Evolutionary conservation across 371 early-diverging fungal genomes (phyloP).

Genomic region (Mortierella sp.): DNA sequence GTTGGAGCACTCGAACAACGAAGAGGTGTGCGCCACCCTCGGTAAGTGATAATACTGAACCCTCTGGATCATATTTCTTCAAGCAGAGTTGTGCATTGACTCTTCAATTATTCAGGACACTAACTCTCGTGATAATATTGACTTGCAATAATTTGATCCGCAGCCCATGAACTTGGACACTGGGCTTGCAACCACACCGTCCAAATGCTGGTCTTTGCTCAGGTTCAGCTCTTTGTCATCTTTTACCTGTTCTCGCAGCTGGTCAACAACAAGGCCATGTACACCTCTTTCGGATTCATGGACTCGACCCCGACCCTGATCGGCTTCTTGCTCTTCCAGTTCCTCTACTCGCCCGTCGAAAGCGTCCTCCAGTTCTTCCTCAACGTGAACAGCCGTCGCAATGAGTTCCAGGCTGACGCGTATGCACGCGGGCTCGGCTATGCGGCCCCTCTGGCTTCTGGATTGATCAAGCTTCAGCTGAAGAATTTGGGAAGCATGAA

Average conservation of each 20-base stretch:
- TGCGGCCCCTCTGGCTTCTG: constrained; percentile 80
- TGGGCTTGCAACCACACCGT: constrained; percentile 93
- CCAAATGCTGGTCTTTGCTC: constrained; percentile 78
- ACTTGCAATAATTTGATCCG: background rate
- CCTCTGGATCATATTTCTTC: background rate
- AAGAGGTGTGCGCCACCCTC: constrained; percentile 95
- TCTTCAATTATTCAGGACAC: background rate
- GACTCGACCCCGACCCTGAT: constrained; percentile 80
- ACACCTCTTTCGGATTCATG: constrained; percentile 88
- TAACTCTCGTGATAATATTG: background rate
- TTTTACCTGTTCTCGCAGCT: constrained; percentile 91
- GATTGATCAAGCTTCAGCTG: constrained; percentile 91
- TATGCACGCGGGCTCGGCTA: constrained; percentile 94
- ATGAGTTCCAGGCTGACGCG: constrained; percentile 97
- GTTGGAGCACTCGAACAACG: constrained; percentile 83
- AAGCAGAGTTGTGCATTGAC: background rate
- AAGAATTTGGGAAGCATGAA: constrained; percentile 94
- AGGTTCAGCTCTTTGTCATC: constrained; percentile 82
- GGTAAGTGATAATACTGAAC: constrained; percentile 62
- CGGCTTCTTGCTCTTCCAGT: constrained; percentile 91
- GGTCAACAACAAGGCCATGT: constrained; percentile 78
- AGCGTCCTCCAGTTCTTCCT: constrained; percentile 79
- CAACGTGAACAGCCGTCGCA: constrained; percentile 87
- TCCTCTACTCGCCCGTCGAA: constrained; percentile 84
- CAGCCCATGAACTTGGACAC: constrained; percentile 98